Evolutionary conservation across 1,284 basidiomycete genomes (phyloP).

Genomic region (Salmacisia buchloeana): DNA sequence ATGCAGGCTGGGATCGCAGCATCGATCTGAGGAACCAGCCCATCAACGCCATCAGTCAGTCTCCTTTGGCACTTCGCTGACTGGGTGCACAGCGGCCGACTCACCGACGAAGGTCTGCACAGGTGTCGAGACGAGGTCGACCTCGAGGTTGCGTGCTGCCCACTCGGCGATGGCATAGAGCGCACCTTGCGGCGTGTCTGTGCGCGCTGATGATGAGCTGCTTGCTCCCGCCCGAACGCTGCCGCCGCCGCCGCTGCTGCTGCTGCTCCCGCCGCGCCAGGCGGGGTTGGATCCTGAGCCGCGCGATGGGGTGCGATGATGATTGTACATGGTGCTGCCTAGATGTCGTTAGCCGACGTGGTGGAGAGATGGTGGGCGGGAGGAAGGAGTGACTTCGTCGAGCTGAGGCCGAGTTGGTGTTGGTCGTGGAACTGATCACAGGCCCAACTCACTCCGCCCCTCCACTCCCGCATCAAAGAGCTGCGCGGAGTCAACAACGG

Average conservation of each 20-base stretch:
- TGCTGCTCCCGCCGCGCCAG: not conserved
- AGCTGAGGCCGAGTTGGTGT: too few relatives aligned
- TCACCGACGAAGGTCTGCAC: slow-evolving; percentile 34
- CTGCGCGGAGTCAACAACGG: too few relatives aligned
- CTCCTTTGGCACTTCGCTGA: not conserved
- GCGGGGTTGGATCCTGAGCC: not conserved
- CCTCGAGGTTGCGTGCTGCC: slow-evolving; percentile 37
- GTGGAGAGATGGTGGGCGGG: too few relatives aligned
- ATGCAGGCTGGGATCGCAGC: slow-evolving; percentile 77
- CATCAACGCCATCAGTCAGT: not conserved
- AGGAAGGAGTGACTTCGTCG: too few relatives aligned
- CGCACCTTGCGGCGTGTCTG: slow-evolving; percentile 17
- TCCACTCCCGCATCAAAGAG: too few relatives aligned
- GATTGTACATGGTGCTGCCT: slow-evolving; percentile 10
- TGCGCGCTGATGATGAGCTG: not conserved
- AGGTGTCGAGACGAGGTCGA: slow-evolving; percentile 27
- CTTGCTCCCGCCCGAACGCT: not conserved
- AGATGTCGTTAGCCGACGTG: too few relatives aligned
- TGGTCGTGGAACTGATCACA: too few relatives aligned
- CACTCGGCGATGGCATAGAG: slow-evolving; percentile 36
- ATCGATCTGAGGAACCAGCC: slow-evolving; percentile 56
- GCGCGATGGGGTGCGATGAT: not conserved
- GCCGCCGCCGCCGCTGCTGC: not conserved
- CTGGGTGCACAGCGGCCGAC: not conserved
- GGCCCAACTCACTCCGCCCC: too few relatives aligned